Conservation (phyloP, 495 filamentous ascomycete genomes). For the Daldinia caldariorum region DNA sequence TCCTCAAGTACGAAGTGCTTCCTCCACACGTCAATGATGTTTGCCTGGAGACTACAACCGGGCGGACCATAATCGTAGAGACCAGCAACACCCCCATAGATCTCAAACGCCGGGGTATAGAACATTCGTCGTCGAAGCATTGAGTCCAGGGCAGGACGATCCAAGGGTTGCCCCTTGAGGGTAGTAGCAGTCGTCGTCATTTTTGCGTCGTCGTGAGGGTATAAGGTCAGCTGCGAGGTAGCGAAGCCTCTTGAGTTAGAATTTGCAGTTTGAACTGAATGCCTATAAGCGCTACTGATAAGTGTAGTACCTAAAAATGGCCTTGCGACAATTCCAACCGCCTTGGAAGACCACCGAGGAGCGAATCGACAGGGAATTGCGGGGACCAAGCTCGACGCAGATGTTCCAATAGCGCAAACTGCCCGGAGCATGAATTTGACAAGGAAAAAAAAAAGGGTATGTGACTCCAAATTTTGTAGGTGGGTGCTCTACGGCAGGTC, state of each 20-base stretch:
- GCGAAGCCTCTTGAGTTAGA: slow-evolving; percentile 16
- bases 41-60: slow-evolving; percentile 80
- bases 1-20: slow-evolving; percentile 92
- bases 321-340: slow-evolving; percentile 14
- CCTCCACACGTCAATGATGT: slow-evolving; percentile 90
- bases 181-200: slow-evolving; percentile 70
- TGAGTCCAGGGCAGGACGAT: slow-evolving; percentile 79
- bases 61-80: slow-evolving; percentile 89
- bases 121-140: slow-evolving; percentile 89
- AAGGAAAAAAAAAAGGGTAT: slow-evolving; percentile 16
- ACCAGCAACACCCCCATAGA: slow-evolving; percentile 87
- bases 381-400: slow-evolving; percentile 28
- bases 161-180: slow-evolving; percentile 87
- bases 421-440: slow-evolving; percentile 30
- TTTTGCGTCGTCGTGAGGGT: slow-evolving; percentile 9
- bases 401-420: slow-evolving; percentile 18
- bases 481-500: neutral
- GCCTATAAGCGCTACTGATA: slow-evolving; percentile 1
- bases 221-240: slow-evolving; percentile 15
- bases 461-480: slow-evolving; percentile 31
- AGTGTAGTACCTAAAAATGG: neutral
- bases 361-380: slow-evolving; percentile 12
- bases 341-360: slow-evolving; percentile 12
- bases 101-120: slow-evolving; percentile 94
- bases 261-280: slow-evolving; percentile 21